phyloP scores from a whole-genome alignment of 2,329 filamentous ascomycete genomes.

The Alternaria viburni region DNA sequence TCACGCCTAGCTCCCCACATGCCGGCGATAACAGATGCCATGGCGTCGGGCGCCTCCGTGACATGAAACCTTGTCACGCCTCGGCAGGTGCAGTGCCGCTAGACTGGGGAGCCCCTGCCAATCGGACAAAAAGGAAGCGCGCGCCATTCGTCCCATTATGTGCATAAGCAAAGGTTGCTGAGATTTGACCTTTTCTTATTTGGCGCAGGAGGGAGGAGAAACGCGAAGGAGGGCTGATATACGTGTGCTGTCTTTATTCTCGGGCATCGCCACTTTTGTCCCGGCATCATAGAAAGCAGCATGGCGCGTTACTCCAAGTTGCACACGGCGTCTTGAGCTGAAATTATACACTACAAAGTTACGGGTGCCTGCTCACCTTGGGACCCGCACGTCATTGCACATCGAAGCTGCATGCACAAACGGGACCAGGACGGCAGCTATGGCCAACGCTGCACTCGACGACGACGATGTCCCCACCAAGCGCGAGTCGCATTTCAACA shows the following conservation, averaged over 20 bases:
- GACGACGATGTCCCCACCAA: slow-evolving; percentile 30
- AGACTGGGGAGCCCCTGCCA: slow-evolving; percentile 6
- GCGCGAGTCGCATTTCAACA: slow-evolving; percentile 42
- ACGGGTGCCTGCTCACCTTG: not conserved
- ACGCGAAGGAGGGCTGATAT: not conserved
- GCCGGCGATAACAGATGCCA: slow-evolving; percentile 15
- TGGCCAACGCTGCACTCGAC: slow-evolving; percentile 23
- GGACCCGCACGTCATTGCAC: slow-evolving; percentile 17
- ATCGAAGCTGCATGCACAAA: slow-evolving; percentile 5
- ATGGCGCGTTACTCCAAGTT: not conserved
- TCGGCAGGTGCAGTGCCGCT: not conserved
- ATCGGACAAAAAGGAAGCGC: slow-evolving; percentile 9
- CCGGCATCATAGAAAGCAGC: not conserved
- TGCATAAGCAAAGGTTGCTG: not conserved
- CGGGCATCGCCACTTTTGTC: not conserved
- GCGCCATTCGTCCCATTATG: not conserved
- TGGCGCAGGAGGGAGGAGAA: slow-evolving; percentile 2
- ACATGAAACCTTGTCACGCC: slow-evolving; percentile 1
- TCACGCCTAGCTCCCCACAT: not conserved
- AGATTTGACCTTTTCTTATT: slow-evolving; percentile 3
- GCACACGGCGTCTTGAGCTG: not conserved
- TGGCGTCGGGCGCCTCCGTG: slow-evolving; percentile 16
- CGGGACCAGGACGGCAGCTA: slow-evolving; percentile 11
- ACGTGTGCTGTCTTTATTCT: not conserved
- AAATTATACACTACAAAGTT: not conserved